Evolutionary conservation across 106 monocot species (phyloP), one percentile per base, ranked within the genome.

Genomic region (Dioscorea dumetorum): DNA sequence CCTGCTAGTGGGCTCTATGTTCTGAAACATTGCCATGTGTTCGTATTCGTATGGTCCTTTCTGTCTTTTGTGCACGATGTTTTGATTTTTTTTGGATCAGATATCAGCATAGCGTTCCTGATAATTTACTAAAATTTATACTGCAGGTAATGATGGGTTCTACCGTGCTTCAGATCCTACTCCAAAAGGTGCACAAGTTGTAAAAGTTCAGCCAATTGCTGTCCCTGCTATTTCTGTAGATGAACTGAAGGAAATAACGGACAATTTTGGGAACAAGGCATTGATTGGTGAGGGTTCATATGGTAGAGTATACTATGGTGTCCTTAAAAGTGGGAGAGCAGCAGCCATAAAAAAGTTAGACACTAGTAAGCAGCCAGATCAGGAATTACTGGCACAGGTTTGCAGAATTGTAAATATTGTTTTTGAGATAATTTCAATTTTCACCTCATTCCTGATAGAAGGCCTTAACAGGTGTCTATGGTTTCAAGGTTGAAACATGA

Each of bases 281-380:
- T 73, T 88, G 19, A 71, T 84, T 51, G 88, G 88, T 19, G 88
- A 88, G 58, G 88, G 88, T 14, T 88, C 88, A 22, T 88, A 80
- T 76, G 84, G 77, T 22, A 81, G 84, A 49, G 84, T 88, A 5
- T 88, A 81, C 64, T 84, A 71, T 73, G 88, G 74, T 59, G 61
- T 77, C 9, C 67, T 88, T 20, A 82, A 57, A 76, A 82, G 24
- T 61, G 81, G 78, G 12, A 73, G 62, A 69, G 82, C 49, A 53
- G 58, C 73, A 54, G 88, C 84, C 14, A 73, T 88, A 51, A 88
- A 88, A 75, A 88, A 84, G 57, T 72, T 88, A 34, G 88, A 88
- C 70, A 57, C 77, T 18, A 82, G 79, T 59, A 87, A 82, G 58
- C 86, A 87, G 60, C 86, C 86, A 41, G 86, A 82, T 49, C 82